Evolutionary conservation across 805 yeast genomes (phyloP).

Genomic region (Pichia thaimueangensis): DNA sequence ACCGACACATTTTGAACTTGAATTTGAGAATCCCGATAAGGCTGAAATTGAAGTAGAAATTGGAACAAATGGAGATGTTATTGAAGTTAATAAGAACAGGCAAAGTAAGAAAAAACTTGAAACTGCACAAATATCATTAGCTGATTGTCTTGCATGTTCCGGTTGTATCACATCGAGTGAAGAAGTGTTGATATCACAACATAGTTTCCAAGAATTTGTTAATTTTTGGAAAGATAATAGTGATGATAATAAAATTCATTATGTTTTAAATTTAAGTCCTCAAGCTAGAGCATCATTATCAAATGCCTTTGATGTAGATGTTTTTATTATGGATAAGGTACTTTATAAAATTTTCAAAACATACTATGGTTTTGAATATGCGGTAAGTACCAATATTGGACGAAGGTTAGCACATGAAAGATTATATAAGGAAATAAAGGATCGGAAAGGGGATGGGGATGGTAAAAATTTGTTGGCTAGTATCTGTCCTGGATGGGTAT

Average conservation of each 20-base stretch:
- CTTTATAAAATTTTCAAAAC: slow-evolving; percentile 52
- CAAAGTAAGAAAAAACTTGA: slow-evolving; percentile 47
- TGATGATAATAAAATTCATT: slow-evolving; percentile 30
- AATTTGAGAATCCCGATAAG: slow-evolving; percentile 49
- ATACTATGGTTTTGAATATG: slow-evolving; percentile 59
- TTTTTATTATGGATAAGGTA: slow-evolving; percentile 55
- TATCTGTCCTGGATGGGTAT: slow-evolving; percentile 93
- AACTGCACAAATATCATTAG: slow-evolving; percentile 81
- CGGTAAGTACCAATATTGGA: slow-evolving; percentile 83
- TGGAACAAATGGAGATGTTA: slow-evolving; percentile 43
- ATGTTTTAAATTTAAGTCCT: slow-evolving; percentile 77
- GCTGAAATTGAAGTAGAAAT: slow-evolving; percentile 24
- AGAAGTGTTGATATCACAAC: slow-evolving; percentile 84
- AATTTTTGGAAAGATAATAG: slow-evolving; percentile 40
- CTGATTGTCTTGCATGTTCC: slow-evolving; percentile 93
- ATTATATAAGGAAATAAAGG: slow-evolving; percentile 44
- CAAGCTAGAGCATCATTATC: slow-evolving; percentile 83
- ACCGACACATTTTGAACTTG: slow-evolving; percentile 10
- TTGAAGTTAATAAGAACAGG: slow-evolving; percentile 45
- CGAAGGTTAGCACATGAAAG: slow-evolving; percentile 40
- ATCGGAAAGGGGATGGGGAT: slow-evolving; percentile 12
- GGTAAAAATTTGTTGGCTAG: slow-evolving; percentile 55
- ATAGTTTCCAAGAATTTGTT: slow-evolving; percentile 75
- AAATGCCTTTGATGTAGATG: slow-evolving; percentile 47
- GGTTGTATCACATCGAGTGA: slow-evolving; percentile 99